Evolutionary conservation across 148 eudicot genomes (phyloP).

Genomic region (Amaranthus hypochondriacus): DNA sequence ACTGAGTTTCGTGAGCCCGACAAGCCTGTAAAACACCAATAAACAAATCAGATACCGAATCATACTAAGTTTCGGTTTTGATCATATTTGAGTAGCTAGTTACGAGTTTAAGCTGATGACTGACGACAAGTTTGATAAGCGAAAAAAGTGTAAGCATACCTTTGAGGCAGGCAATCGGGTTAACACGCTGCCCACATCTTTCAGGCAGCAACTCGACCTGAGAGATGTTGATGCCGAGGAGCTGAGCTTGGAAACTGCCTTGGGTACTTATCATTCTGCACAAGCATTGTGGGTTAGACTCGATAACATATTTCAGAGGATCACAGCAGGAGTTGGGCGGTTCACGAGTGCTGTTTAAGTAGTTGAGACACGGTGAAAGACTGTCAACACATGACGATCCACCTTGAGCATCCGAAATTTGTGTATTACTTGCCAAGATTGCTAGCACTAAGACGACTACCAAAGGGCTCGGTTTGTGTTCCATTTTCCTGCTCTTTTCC

Average conservation of each 20-base stretch:
- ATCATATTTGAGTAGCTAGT: no score
- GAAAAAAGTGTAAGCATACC: constrained; percentile 9
- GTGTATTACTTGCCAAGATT: constrained; percentile 3
- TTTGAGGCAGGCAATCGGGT: constrained; percentile 52
- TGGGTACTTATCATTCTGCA: constrained; percentile 51
- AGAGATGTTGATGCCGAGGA: constrained; percentile 44
- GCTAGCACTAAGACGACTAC: constrained; percentile 7
- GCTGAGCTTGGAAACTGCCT: constrained; percentile 47
- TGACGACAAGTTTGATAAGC: not conserved
- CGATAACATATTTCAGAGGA: constrained; percentile 53
- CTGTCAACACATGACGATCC: constrained; percentile 40
- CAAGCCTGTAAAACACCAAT: not conserved
- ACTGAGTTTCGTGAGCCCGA: constrained; percentile 22
- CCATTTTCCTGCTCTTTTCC: not conserved
- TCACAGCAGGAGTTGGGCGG: constrained; percentile 56
- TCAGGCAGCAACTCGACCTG: constrained; percentile 55
- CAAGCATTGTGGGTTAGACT: constrained; percentile 49
- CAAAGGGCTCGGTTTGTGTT: not conserved
- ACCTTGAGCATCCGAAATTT: constrained; percentile 11
- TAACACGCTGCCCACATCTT: constrained; percentile 58
- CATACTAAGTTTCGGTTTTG: no score
- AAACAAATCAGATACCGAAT: not conserved
- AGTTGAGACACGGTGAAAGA: constrained; percentile 50
- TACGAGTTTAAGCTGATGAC: not conserved
- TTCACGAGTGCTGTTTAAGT: constrained; percentile 34